A percentile compares a stretch with the other conserved stretches of the same genome.
These are phyloP conservation scores for Tremellales sp. DNA, from an alignment of 1,284 basidiomycete genomes.

Conservation along the genomic window DNA sequence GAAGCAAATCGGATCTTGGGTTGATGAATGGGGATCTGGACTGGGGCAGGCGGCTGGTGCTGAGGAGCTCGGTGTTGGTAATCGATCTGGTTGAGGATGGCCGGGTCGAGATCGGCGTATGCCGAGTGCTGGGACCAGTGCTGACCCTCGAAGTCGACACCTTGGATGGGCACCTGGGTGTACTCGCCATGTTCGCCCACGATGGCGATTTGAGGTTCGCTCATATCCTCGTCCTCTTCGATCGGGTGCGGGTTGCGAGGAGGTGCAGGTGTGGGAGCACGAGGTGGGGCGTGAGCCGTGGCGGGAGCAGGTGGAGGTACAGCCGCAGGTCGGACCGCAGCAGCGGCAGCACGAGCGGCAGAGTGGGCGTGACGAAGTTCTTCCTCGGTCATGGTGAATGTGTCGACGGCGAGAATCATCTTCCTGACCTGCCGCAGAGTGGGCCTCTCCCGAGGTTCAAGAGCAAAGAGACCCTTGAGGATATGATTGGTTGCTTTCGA, in stretches of 20 bases:
- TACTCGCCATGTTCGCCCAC: constrained; percentile 2
- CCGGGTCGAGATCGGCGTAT: constrained; percentile 12
- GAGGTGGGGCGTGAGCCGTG: not conserved
- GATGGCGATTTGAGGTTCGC: constrained; percentile 6
- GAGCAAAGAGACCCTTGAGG: constrained; percentile 58
- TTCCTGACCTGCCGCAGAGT: constrained; percentile 61
- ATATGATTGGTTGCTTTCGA: constrained; percentile 49
- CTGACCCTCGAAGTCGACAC: not conserved
- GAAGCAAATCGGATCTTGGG: too few relatives aligned
- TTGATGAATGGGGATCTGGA: not conserved
- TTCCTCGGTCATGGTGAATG: constrained; percentile 62
- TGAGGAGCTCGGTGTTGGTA: constrained; percentile 9
- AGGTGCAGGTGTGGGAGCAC: constrained; percentile 2
- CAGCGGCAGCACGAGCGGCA: constrained; percentile 35
- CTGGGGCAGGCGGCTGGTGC: not conserved
- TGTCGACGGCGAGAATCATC: constrained; percentile 58
- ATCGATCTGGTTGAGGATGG: constrained; percentile 22
- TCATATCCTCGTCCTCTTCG: constrained; percentile 5
- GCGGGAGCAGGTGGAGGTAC: constrained; percentile 2
- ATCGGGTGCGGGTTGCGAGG: too few relatives aligned
- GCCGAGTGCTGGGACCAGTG: not conserved
- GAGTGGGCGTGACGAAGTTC: constrained; percentile 52
- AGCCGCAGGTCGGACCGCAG: constrained; percentile 18
- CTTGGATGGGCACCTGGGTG: not conserved
- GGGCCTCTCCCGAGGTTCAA: constrained; percentile 55